Evolutionary conservation across 208 protist genomes (phyloP), one percentile per base, ranked within the genome.

Genomic region (Leishmania amazonensis): DNA sequence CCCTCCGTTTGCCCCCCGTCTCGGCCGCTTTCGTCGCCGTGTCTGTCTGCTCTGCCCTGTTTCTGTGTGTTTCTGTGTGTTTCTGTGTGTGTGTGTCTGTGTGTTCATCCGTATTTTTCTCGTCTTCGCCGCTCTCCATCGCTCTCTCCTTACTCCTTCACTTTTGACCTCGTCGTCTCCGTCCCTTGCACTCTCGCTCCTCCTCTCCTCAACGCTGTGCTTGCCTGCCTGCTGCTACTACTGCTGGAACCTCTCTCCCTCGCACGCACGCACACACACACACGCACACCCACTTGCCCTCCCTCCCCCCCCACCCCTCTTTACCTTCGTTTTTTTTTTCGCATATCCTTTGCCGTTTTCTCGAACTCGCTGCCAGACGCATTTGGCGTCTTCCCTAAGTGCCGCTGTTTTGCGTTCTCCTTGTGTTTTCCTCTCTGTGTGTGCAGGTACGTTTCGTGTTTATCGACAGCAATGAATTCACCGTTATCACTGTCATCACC

Each of bases 401-500:
- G 47, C 38, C 6, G 9, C 70, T 74, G 45, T 54, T 35, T 28
- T 1, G 42, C n/a, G 9, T 40, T 40, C 47, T 71, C 21, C 77
- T 54, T 80, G 24, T 86, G 65, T 80, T 53, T 65, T 83, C 76
- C 28, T 73, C 53, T 60, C 19, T 67, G 24, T 28, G 40, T 7
- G 40, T 11, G 28, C 28, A 28, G 28, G 35, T 71, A 28, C 72
- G 15, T 45, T 53, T 78, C 21, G 67, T 71, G 38, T 74, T 5
- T n/a, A 51, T 58, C 28, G 31, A 53, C 47, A 65, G 15, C 21
- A 51, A 65, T 76, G 51, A 3, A 15, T 51, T 28, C 35, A 11
- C 49, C 35, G 5, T 28, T 80, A 75, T 74, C 47, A 49, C 51
- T 54, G 51, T 75, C 84, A 76, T 93, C 90, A 40, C 79, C 83